Base-by-base conservation (phyloP, 768 basidiomycete species). In the Crucibulum laeve region DNA sequence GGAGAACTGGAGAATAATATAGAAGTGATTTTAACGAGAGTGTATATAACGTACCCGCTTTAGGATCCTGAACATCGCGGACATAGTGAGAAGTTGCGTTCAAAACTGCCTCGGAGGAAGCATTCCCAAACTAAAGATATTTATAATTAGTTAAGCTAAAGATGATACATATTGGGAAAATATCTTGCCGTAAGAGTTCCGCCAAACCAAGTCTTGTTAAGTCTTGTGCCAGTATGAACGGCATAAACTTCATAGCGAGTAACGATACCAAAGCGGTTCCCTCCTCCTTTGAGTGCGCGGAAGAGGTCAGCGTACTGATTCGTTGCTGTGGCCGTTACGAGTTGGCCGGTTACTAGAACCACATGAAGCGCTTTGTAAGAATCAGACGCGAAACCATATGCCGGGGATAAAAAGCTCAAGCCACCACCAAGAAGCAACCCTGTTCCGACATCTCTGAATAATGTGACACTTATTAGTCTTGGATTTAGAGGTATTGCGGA, bases 401-500 rank as follows among this genome's bases (percentile, higher is more conserved):
- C 60, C 3, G 65, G 60, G 18, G 65, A 61, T 2, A 74, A 54
- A 48, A 60, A 71, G 40, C 63, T 69, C 4, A 71, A 45, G 14
- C 72, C 71, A 7, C 71, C 70, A 14, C 71, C 70, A 13, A 71
- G 60, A 17, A 74, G 63, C 19, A 71, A 53, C 5, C 70, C 72
- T 2, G 69, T 68, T 15, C 69, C 70, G 13, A 71, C 65, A 50
- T 65, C 64, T 23, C 69, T 71, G 25, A 5, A 42, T 10, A 21
- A 42, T 7, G 28, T 23, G n/a, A 11, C 11, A 15, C 30, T 42
- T 13, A 28, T 10, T 10, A 28, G 18, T 30, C 8, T 7, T 17
- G 17, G 25, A 30, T 4, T 15, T 25, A 8, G 7, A 7, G 19
- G 13, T 6, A 13, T 8, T 5, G 10, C 25, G 22, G 42, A 13